Conservation (phyloP, 148 eudicot species). For the Chenopodium berlandieri region DNA sequence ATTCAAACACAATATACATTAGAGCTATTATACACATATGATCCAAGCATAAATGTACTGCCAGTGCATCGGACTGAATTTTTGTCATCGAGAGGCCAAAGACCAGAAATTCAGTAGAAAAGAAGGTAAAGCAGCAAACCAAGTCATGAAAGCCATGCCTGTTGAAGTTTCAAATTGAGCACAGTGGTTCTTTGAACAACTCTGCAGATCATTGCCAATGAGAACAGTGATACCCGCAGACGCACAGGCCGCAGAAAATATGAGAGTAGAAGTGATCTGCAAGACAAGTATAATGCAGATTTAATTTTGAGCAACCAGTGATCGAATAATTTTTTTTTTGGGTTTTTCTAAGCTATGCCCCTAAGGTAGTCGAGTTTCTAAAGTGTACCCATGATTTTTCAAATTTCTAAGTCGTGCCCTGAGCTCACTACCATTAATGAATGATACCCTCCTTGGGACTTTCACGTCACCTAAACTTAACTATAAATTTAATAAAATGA, state of each 20-base stretch:
- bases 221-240: constrained; percentile 96
- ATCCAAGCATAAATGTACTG: constrained; percentile 1
- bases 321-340: too few species aligned
- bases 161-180: constrained; percentile 78
- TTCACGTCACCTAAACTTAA: too few species aligned
- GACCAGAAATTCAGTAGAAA: constrained; percentile 93
- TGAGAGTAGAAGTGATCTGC: constrained; percentile 87
- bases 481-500: too few species aligned
- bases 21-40: constrained; percentile 32
- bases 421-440: too few species aligned
- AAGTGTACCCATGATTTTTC: too few species aligned
- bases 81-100: constrained; percentile 60
- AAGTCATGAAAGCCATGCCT: constrained; percentile 88
- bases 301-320: neutral
- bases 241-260: constrained; percentile 93
- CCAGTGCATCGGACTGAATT: neutral
- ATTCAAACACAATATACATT: constrained; percentile 19
- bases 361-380: too few species aligned
- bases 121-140: constrained; percentile 84
- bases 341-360: too few species aligned
- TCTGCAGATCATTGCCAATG: constrained; percentile 66
- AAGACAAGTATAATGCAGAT: neutral
- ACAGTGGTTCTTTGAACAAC: constrained; percentile 71
- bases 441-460: too few species aligned
- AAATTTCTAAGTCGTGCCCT: too few species aligned